Percentiles rank a stretch among this genome's conserved stretches.
Evolutionary conservation across 2,329 filamentous ascomycete genomes (phyloP).

Genomic region (Botrytis fragariae): DNA sequence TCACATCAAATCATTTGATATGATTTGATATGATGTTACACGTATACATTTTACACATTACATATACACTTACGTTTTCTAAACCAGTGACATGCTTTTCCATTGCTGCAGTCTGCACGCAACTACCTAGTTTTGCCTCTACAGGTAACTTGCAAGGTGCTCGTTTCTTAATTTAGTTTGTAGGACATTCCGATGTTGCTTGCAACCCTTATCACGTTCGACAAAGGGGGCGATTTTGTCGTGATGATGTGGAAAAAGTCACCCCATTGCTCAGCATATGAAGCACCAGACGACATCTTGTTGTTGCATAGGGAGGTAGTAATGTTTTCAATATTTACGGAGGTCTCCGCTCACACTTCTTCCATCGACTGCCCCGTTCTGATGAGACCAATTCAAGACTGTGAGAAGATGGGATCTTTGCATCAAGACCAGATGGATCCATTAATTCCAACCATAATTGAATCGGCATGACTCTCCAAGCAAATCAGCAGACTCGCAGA

Average conservation of each 20-base stretch:
- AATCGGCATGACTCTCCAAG: not conserved
- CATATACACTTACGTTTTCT: not conserved
- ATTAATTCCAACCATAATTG: not conserved
- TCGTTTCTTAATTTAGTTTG: not conserved
- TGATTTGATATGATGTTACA: not conserved
- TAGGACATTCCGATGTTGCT: slow-evolving; percentile 9
- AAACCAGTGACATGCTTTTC: not conserved
- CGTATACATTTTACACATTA: not conserved
- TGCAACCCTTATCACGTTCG: not conserved
- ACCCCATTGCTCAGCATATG: not conserved
- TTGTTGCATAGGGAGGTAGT: not conserved
- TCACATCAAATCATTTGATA: not conserved
- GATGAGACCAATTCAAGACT: slow-evolving; percentile 1
- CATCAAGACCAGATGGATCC: not conserved
- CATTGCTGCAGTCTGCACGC: not conserved
- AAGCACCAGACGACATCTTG: slow-evolving; percentile 7
- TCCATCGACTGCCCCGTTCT: not conserved
- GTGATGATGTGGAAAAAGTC: not conserved
- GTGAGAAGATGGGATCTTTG: not conserved
- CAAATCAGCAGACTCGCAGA: slow-evolving; percentile 5
- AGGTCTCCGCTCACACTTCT: not conserved
- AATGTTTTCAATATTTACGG: not conserved
- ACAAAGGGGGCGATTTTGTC: not conserved
- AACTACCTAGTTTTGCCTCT: not conserved
- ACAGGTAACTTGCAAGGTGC: not conserved